Evolutionary conservation across 1,139 yeast species (phyloP), one percentile per base, ranked within the genome.

Genomic region (Candida tetrigidarum): DNA sequence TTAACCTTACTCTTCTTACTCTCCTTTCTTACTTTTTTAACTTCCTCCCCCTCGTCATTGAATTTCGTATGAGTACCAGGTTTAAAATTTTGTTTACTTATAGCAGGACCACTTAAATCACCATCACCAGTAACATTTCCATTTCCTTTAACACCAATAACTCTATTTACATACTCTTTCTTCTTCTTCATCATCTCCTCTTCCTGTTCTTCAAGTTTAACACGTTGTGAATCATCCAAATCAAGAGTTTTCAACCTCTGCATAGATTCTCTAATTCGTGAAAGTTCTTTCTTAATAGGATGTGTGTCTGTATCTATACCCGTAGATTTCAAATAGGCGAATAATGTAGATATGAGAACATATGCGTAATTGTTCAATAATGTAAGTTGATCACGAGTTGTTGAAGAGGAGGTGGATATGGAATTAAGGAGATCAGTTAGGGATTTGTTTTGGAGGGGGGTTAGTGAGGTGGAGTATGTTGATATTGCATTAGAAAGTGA

Each of bases 261-360:
- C 84, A 89, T 85, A 55, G 84, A 85, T 12, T 74, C 62, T 61
- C 86, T 86, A 34, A 91, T 84, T 50, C 96, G 72, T 18, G 72
- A 74, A 43, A 91, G 71, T 60, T 91, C 97, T 20, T 72, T 70
- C 83, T 83, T 80, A 5, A 90, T 78, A 0, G 86, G 82, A 50
- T 84, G 89, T 3, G 66, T 63, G 14, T 71, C 71, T 0, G 86
- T 77, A 49, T 84, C 80, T 11, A 74, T 64, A 0, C 95, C 96
- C 12, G 67, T 65, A 2, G 82, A 59, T 55, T 86, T 85, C 50
- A 86, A 64, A 55, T 83, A 82, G 11, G 90, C 78, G 60, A 68
- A 78, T 43, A 78, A 60, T 12, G 74, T 54, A 0, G 83, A 75
- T 14, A 77, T 66, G 39, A 77, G 58, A 10, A 73, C 66, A 58